Base-by-base conservation (phyloP, 768 basidiomycete genomes). In the Chalciporus pseudorubinellus region DNA sequence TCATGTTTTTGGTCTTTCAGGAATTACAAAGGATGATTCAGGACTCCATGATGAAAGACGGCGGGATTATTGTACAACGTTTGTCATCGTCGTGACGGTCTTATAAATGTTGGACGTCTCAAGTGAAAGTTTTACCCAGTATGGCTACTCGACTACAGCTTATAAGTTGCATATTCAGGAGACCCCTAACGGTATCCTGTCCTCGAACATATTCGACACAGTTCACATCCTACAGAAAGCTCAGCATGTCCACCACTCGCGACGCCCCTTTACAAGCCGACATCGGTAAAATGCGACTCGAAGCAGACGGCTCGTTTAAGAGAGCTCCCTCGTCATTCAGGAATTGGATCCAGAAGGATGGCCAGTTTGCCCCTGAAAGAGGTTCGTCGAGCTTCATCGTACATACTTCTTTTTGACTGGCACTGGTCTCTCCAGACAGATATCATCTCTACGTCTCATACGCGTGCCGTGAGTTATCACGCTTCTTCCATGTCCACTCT, bases 371-470 rank as follows among this genome's bases (percentile, higher is more conserved):
- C 40, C 85, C 95, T 2, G 93, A 93, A 67, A 81, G 74, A 70
- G 89, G 92, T 87, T 53, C 46, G 77, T 66, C 5, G n/a, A 13
- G 8, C 14, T 34, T 26, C 3, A 21, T 18, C 6, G 18, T 13
- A 12, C 12, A 14, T 16, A 31, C 2, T 6, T 21, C 33, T 6
- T 20, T 1, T 5, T 16, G 4, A 10, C n/a, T 24, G 47, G 18
- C 46, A 24, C 10, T 11, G 19, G 41, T 36, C 6, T 49, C 21
- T 46, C 45, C 40, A 92, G 92, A 84, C 53, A 85, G 95, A 40
- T 98, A 98, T 67, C 89, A 90, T 59, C 89, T 95, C 58, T 95
- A 91, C 61, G 89, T 97, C 51, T 89, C 88, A 4, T 83, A 84
- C 56, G 83, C 87, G 2, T 98, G 93, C 61, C 93, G 89, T 91